Conservation (phyloP, 768 basidiomycete species). For the Leccinum pellstonianum region DNA sequence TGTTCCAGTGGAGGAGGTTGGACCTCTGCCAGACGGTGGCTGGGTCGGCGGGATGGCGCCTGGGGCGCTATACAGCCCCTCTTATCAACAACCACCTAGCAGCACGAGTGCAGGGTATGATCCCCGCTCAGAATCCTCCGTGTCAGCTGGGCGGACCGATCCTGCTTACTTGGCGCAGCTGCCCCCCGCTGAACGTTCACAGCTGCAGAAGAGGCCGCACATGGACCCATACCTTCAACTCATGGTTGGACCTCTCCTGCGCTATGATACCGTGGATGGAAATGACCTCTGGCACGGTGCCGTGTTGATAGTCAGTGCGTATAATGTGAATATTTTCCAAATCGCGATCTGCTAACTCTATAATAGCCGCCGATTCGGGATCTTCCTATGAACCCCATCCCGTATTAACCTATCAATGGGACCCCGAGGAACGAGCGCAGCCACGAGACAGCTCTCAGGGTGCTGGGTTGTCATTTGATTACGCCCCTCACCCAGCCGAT, state of each 20-base stretch:
- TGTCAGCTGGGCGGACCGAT: slow-evolving; percentile 7
- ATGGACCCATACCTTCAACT: slow-evolving; percentile 86
- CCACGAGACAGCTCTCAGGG: slow-evolving; percentile 16
- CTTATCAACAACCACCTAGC: slow-evolving; percentile 13
- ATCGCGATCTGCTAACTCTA: slow-evolving; percentile 1
- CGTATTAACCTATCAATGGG: slow-evolving; percentile 68
- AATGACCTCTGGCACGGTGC: slow-evolving; percentile 84
- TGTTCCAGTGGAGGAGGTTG: slow-evolving; percentile 54
- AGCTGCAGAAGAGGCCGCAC: slow-evolving; percentile 51
- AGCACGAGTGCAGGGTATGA: slow-evolving; percentile 33
- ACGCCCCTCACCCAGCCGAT: slow-evolving; percentile 74
- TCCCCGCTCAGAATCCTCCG: slow-evolving; percentile 2
- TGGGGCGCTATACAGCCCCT: slow-evolving; percentile 29
- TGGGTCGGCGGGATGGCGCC: slow-evolving; percentile 59
- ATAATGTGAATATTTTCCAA: background rate
- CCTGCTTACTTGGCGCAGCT: slow-evolving; percentile 46
- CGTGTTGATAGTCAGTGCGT: slow-evolving; percentile 84
- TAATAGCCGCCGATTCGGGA: slow-evolving; percentile 74
- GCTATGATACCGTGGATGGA: slow-evolving; percentile 85
- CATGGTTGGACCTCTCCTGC: slow-evolving; percentile 89
- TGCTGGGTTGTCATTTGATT: slow-evolving; percentile 45
- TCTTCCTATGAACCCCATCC: slow-evolving; percentile 78
- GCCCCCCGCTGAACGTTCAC: slow-evolving; percentile 65
- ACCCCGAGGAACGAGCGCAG: slow-evolving; percentile 46
- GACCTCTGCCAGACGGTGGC: slow-evolving; percentile 55